Percentiles rank a stretch among this genome's conserved stretches.
Evolutionary conservation across 1,284 basidiomycete genomes (phyloP).

Genomic region (Moniliophthora roreri): DNA sequence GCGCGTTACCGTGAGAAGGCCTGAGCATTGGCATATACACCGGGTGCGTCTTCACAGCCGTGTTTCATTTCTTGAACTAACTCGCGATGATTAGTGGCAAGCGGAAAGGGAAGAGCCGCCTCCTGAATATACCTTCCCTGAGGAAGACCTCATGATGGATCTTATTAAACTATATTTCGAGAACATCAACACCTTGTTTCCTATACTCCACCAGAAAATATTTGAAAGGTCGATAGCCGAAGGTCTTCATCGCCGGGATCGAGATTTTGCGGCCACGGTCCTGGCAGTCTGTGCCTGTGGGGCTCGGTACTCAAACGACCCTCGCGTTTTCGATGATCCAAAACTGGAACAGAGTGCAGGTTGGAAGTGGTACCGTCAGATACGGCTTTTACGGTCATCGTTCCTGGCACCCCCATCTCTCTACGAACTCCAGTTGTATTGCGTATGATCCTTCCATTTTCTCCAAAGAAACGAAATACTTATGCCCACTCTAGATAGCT

Average conservation of each 20-base stretch:
- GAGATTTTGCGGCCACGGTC: slow-evolving; percentile 59
- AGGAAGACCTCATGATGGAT: slow-evolving; percentile 44
- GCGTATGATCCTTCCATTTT: slow-evolving; percentile 17
- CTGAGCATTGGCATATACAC: slow-evolving; percentile 18
- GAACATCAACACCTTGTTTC: slow-evolving; percentile 48
- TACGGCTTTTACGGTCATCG: slow-evolving; percentile 42
- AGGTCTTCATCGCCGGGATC: slow-evolving; percentile 50
- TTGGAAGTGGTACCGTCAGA: slow-evolving; percentile 52
- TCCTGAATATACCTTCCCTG: slow-evolving; percentile 37
- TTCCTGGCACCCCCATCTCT: slow-evolving; percentile 47
- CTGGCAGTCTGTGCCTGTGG: slow-evolving; percentile 66
- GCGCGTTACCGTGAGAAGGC: slow-evolving; percentile 7
- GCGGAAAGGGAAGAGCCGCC: slow-evolving; percentile 12
- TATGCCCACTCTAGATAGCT: background rate
- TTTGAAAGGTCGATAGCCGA: slow-evolving; percentile 53
- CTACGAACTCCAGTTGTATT: slow-evolving; percentile 54
- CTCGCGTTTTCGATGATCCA: slow-evolving; percentile 40
- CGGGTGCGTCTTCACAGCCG: slow-evolving; percentile 15
- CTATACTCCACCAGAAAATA: slow-evolving; percentile 63
- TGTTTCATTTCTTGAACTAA: background rate
- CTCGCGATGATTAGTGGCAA: slow-evolving; percentile 27
- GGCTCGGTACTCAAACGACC: slow-evolving; percentile 59
- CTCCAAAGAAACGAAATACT: background rate
- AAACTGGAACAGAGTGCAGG: slow-evolving; percentile 45
- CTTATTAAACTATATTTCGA: slow-evolving; percentile 65